A percentile compares a stretch with the other conserved stretches of the same genome.
Conservation (phyloP, 352 stramenopile species). For the Thalassiosira exigua region DNA sequence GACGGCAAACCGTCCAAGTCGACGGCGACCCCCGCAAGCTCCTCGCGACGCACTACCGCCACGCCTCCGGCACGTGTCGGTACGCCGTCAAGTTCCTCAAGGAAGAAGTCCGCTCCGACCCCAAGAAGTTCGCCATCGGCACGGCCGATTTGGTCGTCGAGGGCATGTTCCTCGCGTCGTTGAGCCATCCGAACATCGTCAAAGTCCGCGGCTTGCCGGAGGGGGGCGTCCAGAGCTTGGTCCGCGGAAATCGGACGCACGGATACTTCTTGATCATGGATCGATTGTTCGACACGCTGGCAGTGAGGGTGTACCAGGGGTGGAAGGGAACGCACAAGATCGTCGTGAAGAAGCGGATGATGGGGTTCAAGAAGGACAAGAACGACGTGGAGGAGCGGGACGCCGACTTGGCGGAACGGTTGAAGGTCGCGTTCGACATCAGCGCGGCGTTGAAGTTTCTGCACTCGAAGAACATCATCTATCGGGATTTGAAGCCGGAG, state of each 20-base stretch:
- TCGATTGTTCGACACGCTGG: constrained; percentile 73
- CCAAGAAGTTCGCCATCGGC: constrained; percentile 72
- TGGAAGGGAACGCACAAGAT: constrained; percentile 32
- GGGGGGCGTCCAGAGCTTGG: constrained; percentile 42
- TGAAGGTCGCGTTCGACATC: constrained; percentile 78
- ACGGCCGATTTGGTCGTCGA: constrained; percentile 79
- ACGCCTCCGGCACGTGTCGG: constrained; percentile 28
- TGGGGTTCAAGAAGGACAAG: constrained; percentile 11
- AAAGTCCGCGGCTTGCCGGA: constrained; percentile 60
- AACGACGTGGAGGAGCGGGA: constrained; percentile 15
- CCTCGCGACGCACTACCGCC: neutral
- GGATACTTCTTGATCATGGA: constrained; percentile 77
- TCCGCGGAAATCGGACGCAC: constrained; percentile 8
- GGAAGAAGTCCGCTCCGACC: constrained; percentile 32
- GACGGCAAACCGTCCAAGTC: neutral
- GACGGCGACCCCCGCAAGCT: constrained; percentile 16
- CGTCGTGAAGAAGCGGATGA: constrained; percentile 13
- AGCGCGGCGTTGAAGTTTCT: constrained; percentile 70
- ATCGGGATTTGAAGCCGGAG: constrained; percentile 65
- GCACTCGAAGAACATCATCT: constrained; percentile 71
- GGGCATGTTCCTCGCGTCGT: constrained; percentile 72
- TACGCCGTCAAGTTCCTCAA: constrained; percentile 63
- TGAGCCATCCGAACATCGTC: constrained; percentile 81
- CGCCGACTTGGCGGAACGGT: constrained; percentile 27
- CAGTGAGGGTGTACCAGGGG: constrained; percentile 42